A percentile compares a stretch with the other conserved stretches of the same genome.
Conservation (phyloP, 2,329 filamentous ascomycete genomes). For the Pyrenophora graminea region DNA sequence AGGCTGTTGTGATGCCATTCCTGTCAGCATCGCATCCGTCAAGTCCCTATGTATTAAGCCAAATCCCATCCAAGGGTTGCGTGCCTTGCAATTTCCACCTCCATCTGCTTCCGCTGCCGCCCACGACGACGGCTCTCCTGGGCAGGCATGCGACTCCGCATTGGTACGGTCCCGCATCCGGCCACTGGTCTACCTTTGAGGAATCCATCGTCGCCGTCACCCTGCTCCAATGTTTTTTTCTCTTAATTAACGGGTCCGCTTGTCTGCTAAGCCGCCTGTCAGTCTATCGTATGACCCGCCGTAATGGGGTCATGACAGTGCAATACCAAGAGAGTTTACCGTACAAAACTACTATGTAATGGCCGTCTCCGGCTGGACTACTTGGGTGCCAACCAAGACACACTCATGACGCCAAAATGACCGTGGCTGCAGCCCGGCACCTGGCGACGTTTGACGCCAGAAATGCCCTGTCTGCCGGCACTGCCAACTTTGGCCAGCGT, state of each 20-base stretch:
- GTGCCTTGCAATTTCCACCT: slow-evolving; percentile 1
- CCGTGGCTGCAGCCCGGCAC: neutral
- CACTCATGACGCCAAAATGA: neutral
- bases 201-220: slow-evolving; percentile 7
- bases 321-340: neutral
- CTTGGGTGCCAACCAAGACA: neutral
- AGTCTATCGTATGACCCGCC: slow-evolving; percentile 9
- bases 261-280: slow-evolving; percentile 12
- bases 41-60: slow-evolving; percentile 9
- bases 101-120: neutral
- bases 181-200: slow-evolving; percentile 4
- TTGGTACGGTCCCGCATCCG: slow-evolving; percentile 7
- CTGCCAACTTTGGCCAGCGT: neutral
- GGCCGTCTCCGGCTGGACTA: neutral
- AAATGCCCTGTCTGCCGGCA: neutral
- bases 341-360: neutral
- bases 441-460: neutral
- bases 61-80: slow-evolving; percentile 5
- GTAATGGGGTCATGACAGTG: slow-evolving; percentile 5
- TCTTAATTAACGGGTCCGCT: slow-evolving; percentile 1
- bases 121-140: slow-evolving; percentile 1
- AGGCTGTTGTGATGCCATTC: slow-evolving; percentile 15
- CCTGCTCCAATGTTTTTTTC: slow-evolving; percentile 1
- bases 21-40: slow-evolving; percentile 17
- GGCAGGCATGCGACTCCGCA: slow-evolving; percentile 1